Evolutionary conservation across 2,329 filamentous ascomycete genomes (phyloP).

Genomic region (Fusarium multiceps): DNA sequence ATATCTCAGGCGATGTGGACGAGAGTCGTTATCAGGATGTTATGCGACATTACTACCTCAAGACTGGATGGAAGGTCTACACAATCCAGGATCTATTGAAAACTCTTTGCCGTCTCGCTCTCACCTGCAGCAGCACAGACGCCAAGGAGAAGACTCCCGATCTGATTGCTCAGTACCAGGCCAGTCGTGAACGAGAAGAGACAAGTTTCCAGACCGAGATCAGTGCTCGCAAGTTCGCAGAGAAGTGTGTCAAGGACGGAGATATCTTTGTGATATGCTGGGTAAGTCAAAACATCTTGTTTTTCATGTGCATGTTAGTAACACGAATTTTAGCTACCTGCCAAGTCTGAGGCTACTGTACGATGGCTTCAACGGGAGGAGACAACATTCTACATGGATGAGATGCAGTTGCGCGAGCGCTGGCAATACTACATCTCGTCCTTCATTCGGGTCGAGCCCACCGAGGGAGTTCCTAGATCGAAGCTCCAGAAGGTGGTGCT

Average conservation of each 20-base stretch:
- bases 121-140: constrained; percentile 86
- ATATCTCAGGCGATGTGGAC: constrained; percentile 84
- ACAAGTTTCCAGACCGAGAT: constrained; percentile 93
- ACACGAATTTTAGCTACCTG: constrained; percentile 68
- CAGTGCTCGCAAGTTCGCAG: constrained; percentile 88
- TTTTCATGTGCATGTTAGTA: constrained; percentile 42
- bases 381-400: constrained; percentile 86
- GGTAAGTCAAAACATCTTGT: constrained; percentile 69
- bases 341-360: constrained; percentile 74
- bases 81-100: constrained; percentile 89
- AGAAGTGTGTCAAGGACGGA: constrained; percentile 91
- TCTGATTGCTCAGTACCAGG: constrained; percentile 86
- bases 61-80: constrained; percentile 92
- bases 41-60: constrained; percentile 89
- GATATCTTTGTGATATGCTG: constrained; percentile 92
- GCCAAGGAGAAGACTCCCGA: constrained; percentile 94
- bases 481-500: constrained; percentile 76
- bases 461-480: constrained; percentile 77
- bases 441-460: constrained; percentile 88
- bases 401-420: constrained; percentile 82
- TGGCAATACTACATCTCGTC: constrained; percentile 98
- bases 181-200: constrained; percentile 82
- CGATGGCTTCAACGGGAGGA: constrained; percentile 77
- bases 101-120: constrained; percentile 81
- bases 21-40: constrained; percentile 88